Percentiles rank a stretch among this genome's conserved stretches.
Conservation (phyloP, 495 filamentous ascomycete species). For the Hyaloscypha bicolor region DNA sequence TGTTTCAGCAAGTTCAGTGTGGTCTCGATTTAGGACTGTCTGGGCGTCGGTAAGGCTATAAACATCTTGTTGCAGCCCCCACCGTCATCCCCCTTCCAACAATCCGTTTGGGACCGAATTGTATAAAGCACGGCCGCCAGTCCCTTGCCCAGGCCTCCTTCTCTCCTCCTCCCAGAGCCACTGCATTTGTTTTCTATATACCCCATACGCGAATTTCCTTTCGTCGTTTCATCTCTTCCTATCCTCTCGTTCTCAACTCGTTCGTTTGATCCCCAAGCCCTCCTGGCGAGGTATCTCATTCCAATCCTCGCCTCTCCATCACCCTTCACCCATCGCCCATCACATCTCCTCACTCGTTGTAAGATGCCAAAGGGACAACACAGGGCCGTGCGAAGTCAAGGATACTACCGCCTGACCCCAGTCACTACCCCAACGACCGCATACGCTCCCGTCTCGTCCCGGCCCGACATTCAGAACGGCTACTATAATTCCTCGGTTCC, state of each 20-base stretch:
- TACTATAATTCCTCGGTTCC: constrained; percentile 13
- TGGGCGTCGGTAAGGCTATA: constrained; percentile 30
- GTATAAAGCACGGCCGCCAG: constrained; percentile 30
- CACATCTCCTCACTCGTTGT: constrained; percentile 2
- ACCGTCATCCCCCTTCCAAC: constrained; percentile 3
- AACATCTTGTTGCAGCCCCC: constrained; percentile 22
- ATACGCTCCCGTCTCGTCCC: constrained; percentile 26
- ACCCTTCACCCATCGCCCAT: not conserved
- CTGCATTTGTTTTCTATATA: constrained; percentile 25
- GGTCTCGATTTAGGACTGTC: constrained; percentile 26
- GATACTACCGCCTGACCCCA: constrained; percentile 25
- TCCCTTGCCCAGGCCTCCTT: constrained; percentile 13
- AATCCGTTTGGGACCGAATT: constrained; percentile 19
- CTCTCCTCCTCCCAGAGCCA: constrained; percentile 18
- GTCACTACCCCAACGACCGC: constrained; percentile 20
- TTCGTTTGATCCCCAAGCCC: constrained; percentile 29
- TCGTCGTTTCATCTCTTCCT: constrained; percentile 23
- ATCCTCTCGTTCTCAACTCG: constrained; percentile 17
- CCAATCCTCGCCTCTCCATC: constrained; percentile 7
- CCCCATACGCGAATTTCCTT: constrained; percentile 24
- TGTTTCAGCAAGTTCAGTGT: constrained; percentile 24
- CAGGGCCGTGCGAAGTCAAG: constrained; percentile 23
- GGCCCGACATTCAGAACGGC: not conserved
- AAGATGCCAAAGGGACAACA: constrained; percentile 33
- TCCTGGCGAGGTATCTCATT: constrained; percentile 32